Percentiles rank a stretch among this genome's conserved stretches.
Conservation (phyloP, 805 yeast species). For the Candida vaughaniae region DNA sequence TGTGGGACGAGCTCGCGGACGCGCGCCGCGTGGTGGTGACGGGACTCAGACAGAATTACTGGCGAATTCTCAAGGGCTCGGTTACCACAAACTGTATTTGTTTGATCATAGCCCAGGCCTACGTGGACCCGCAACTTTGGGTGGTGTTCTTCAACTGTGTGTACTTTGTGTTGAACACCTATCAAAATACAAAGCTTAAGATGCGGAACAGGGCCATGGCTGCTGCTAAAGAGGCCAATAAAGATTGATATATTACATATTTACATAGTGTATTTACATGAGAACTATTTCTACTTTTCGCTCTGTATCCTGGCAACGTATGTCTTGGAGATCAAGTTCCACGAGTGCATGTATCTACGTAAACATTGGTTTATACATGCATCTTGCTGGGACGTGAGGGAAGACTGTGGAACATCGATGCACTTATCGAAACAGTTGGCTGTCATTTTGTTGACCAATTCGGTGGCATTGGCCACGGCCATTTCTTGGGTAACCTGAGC, state of each 20-base stretch:
- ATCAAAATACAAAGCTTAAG: slow-evolving; percentile 53
- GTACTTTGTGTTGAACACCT: slow-evolving; percentile 60
- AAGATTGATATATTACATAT: neutral
- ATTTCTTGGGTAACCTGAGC: slow-evolving; percentile 75
- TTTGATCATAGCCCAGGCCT: slow-evolving; percentile 55
- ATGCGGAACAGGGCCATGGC: neutral
- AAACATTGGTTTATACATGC: slow-evolving; percentile 75
- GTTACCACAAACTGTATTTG: slow-evolving; percentile 54
- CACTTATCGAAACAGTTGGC: slow-evolving; percentile 87
- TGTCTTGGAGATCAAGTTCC: slow-evolving; percentile 80
- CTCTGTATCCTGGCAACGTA: slow-evolving; percentile 72
- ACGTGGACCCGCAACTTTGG: slow-evolving; percentile 59
- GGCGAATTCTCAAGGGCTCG: slow-evolving; percentile 50
- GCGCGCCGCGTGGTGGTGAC: slow-evolving; percentile 17
- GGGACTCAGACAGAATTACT: slow-evolving; percentile 44
- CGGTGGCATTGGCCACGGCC: slow-evolving; percentile 90
- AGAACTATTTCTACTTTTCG: neutral
- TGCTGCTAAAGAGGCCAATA: neutral
- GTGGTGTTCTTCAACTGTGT: slow-evolving; percentile 59
- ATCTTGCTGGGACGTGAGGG: slow-evolving; percentile 51
- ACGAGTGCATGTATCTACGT: slow-evolving; percentile 84
- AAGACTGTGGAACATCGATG: slow-evolving; percentile 57
- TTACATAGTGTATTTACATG: neutral
- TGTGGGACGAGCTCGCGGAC: neutral
- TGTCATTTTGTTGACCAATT: slow-evolving; percentile 78